Evolutionary conservation across 208 protist genomes (phyloP).

Genomic region (Leishmania braziliensis): DNA sequence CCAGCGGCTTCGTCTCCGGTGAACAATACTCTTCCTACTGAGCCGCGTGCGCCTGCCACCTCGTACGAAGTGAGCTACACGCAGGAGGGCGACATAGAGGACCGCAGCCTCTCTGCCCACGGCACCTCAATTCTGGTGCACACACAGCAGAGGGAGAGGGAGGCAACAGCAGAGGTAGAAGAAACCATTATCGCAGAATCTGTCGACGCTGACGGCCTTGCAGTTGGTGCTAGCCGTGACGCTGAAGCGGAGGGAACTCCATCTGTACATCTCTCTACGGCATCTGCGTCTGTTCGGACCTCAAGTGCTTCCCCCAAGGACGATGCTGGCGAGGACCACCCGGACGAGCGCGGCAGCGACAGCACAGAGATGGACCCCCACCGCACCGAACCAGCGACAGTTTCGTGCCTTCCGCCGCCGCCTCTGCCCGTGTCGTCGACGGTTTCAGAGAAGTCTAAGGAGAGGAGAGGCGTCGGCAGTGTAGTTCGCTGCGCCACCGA

Average conservation of each 20-base stretch:
- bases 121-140: not conserved
- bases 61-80: conserved; percentile 25
- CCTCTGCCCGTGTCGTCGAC: not conserved
- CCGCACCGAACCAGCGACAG: conserved; percentile 10
- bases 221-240: not conserved
- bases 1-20: not conserved
- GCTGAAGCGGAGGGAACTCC: conserved; percentile 6
- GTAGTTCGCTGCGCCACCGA: not conserved
- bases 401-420: conserved; percentile 9
- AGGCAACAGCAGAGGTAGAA: not conserved
- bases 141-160: not conserved
- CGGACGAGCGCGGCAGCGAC: not conserved
- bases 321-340: conserved; percentile 1
- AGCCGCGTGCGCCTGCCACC: not conserved
- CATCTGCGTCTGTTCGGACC: conserved; percentile 3
- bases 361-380: conserved; percentile 1
- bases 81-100: conserved; percentile 19
- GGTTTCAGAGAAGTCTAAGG: not conserved
- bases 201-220: not conserved
- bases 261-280: conserved; percentile 8
- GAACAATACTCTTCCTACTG: not conserved
- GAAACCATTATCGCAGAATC: not conserved
- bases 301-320: not conserved
- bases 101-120: conserved; percentile 21
- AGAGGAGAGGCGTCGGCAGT: not conserved